phyloP scores from a whole-genome alignment of 345 rosid genomes.

The Mangifera indica region DNA sequence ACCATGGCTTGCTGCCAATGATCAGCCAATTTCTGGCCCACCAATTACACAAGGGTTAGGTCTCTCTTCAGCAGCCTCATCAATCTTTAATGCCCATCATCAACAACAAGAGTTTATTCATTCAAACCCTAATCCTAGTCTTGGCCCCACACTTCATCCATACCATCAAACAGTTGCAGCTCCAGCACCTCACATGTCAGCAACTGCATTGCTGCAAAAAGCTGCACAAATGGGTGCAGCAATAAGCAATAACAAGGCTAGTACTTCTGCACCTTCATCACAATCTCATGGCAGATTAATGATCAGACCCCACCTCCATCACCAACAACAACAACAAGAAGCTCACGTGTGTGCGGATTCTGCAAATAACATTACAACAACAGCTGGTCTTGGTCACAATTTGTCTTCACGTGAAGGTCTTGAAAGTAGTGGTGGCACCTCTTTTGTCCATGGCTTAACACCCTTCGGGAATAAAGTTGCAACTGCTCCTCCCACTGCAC shows the following conservation, averaged over 20 bases:
- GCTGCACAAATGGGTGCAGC: slow-evolving; percentile 82
- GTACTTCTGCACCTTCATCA: slow-evolving; percentile 14
- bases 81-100: slow-evolving; percentile 24
- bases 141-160: slow-evolving; percentile 37
- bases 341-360: slow-evolving; percentile 35
- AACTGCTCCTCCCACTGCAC: slow-evolving; percentile 2
- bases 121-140: slow-evolving; percentile 62
- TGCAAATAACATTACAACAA: neutral
- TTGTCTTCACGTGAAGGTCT: slow-evolving; percentile 50
- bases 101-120: slow-evolving; percentile 6
- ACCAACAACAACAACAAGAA: slow-evolving; percentile 25
- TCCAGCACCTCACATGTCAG: slow-evolving; percentile 66
- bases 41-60: slow-evolving; percentile 19
- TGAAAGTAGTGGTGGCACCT: slow-evolving; percentile 11
- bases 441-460: slow-evolving; percentile 22
- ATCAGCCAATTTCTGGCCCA: slow-evolving; percentile 29
- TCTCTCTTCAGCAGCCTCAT: slow-evolving; percentile 25
- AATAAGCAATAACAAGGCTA: slow-evolving; percentile 36
- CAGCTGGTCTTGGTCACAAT: slow-evolving; percentile 41
- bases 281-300: slow-evolving; percentile 21
- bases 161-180: slow-evolving; percentile 16
- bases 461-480: slow-evolving; percentile 35
- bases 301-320: slow-evolving; percentile 36
- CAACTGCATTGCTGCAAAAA: slow-evolving; percentile 86
- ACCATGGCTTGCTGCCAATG: slow-evolving; percentile 52